phyloP scores from a whole-genome alignment of 2,329 filamentous ascomycete genomes.

The Clonostachys chloroleuca region DNA sequence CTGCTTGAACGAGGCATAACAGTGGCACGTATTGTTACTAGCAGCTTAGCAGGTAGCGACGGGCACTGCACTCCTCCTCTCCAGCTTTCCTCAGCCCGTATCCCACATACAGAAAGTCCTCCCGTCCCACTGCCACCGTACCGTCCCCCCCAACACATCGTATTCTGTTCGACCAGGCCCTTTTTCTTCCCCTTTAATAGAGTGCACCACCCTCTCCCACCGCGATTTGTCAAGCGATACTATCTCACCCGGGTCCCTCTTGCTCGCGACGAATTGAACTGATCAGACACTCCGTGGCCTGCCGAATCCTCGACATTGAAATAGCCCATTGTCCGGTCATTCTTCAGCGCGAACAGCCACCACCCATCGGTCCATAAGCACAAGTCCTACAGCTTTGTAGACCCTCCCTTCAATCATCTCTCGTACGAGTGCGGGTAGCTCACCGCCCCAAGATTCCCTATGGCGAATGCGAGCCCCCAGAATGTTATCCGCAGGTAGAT shows the following conservation, averaged over 20 bases:
- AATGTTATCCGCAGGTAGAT: slow-evolving; percentile 65
- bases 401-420: slow-evolving; percentile 3
- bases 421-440: too few relatives aligned
- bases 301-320: background rate
- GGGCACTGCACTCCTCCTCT: too few relatives aligned
- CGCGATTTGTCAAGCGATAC: background rate
- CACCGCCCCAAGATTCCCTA: slow-evolving; percentile 15
- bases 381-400: background rate
- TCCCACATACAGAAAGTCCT: too few relatives aligned
- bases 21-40: too few relatives aligned
- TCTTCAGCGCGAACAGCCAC: background rate
- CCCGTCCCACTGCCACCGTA: too few relatives aligned
- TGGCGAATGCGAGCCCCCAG: slow-evolving; percentile 39
- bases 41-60: too few relatives aligned
- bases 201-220: background rate
- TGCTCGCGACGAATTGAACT: background rate
- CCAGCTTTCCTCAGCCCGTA: too few relatives aligned
- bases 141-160: too few relatives aligned
- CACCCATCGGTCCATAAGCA: slow-evolving; percentile 1
- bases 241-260: background rate
- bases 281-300: too few relatives aligned
- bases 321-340: background rate
- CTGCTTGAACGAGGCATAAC: too few relatives aligned
- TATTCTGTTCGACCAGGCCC: too few relatives aligned
- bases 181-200: background rate